Percentiles rank a stretch among this genome's conserved stretches.
Evolutionary conservation across 2,329 filamentous ascomycete genomes (phyloP).

Genomic region (Cadophora luteo-olivacea): DNA sequence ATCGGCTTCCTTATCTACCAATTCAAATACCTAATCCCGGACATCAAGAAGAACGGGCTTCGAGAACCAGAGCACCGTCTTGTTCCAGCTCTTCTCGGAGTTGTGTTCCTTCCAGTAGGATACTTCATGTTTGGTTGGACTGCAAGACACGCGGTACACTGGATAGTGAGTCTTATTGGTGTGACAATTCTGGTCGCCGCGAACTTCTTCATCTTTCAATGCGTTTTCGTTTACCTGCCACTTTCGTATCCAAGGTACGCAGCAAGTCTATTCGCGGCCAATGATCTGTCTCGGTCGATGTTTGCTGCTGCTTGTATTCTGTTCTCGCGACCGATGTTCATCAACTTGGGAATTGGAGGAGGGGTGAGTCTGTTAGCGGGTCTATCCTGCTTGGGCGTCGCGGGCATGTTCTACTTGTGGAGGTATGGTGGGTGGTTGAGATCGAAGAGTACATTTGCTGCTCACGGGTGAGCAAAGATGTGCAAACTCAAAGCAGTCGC

Average conservation of each 20-base stretch:
- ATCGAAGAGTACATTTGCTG: slow-evolving; percentile 26
- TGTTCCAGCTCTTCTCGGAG: slow-evolving; percentile 57
- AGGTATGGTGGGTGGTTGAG: slow-evolving; percentile 24
- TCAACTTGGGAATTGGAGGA: slow-evolving; percentile 62
- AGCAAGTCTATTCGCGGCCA: slow-evolving; percentile 64
- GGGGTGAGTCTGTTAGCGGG: slow-evolving; percentile 61
- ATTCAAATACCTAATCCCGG: slow-evolving; percentile 52
- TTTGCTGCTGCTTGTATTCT: slow-evolving; percentile 66
- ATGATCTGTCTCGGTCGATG: slow-evolving; percentile 63
- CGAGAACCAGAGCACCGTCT: slow-evolving; percentile 58
- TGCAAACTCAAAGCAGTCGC: too few species aligned
- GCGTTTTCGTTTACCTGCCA: slow-evolving; percentile 63
- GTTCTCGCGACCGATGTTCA: slow-evolving; percentile 65
- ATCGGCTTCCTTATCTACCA: slow-evolving; percentile 58
- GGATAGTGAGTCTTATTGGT: slow-evolving; percentile 61
- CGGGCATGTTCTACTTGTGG: slow-evolving; percentile 29
- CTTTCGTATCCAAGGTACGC: slow-evolving; percentile 60
- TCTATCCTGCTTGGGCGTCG: slow-evolving; percentile 26
- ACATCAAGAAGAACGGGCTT: slow-evolving; percentile 54
- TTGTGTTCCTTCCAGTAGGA: slow-evolving; percentile 58
- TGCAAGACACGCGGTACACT: slow-evolving; percentile 54
- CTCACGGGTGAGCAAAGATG: neutral
- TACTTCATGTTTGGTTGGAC: slow-evolving; percentile 66
- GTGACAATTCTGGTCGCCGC: slow-evolving; percentile 58
- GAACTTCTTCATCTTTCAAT: slow-evolving; percentile 59